These are phyloP conservation scores for Massarina eburnea DNA, from an alignment of 2,329 filamentous ascomycete species.

Conservation along the genomic window DNA sequence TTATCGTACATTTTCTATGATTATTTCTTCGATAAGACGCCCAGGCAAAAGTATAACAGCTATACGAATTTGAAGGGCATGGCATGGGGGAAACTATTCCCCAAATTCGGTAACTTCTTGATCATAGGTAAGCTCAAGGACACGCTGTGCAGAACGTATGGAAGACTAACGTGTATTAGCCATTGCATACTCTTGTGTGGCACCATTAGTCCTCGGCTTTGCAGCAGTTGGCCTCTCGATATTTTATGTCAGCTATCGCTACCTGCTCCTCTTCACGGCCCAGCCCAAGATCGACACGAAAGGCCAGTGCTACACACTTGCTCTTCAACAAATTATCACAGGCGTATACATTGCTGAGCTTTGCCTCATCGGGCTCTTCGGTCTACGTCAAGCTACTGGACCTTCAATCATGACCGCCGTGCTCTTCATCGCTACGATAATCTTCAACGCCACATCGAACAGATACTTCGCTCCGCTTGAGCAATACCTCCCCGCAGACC, in stretches of 20 bases:
- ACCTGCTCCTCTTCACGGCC: conserved; percentile 87
- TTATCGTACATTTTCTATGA: conserved; percentile 74
- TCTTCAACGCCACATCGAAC: conserved; percentile 39
- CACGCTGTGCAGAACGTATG: too few species aligned
- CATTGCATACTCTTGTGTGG: conserved; percentile 83
- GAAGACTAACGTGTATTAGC: conserved; percentile 53
- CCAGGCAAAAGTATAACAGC: conserved; percentile 49
- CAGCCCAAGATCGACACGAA: conserved; percentile 84
- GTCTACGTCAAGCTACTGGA: conserved; percentile 34
- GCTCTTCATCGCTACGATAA: conserved; percentile 33
- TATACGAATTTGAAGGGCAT: conserved; percentile 37
- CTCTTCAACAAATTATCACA: conserved; percentile 79
- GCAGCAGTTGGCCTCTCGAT: conserved; percentile 75
- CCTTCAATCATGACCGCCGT: conserved; percentile 34
- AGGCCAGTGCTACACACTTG: conserved; percentile 83
- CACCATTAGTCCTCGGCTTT: conserved; percentile 81
- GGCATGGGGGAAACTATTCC: conserved; percentile 45
- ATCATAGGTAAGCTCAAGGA: conserved; percentile 40
- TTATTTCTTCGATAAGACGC: conserved; percentile 73
- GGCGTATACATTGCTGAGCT: conserved; percentile 82
- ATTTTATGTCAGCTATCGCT: conserved; percentile 86
- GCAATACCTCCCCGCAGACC: conserved; percentile 37
- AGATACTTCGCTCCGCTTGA: conserved; percentile 39
- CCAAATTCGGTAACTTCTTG: conserved; percentile 44
- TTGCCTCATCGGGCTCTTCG: conserved; percentile 84